Conservation (phyloP, 139 green algal genomes). For the Astrephomene gubernaculifera region DNA sequence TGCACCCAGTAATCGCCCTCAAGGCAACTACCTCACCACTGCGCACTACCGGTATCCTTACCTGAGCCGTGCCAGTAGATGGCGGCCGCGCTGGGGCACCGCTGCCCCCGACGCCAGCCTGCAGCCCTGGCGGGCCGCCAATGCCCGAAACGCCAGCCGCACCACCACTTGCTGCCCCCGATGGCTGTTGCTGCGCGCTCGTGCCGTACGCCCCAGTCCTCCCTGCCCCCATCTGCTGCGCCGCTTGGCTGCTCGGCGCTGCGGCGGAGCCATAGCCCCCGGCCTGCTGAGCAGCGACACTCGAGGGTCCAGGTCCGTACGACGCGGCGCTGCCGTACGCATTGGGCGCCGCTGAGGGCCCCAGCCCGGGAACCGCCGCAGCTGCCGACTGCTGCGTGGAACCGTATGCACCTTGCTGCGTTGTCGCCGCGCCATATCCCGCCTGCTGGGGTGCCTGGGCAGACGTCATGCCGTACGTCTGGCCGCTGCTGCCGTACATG, state of each 20-base stretch:
- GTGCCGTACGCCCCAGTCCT: neutral
- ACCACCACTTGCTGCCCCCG: neutral
- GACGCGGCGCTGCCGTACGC: neutral
- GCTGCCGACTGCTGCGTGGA: neutral
- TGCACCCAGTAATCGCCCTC: too few relatives aligned
- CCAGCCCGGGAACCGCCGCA: neutral
- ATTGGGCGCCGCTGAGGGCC: neutral
- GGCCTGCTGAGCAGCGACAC: neutral
- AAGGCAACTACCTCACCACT: too few relatives aligned
- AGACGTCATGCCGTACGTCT: neutral
- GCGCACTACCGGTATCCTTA: too few relatives aligned
- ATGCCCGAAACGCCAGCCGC: neutral
- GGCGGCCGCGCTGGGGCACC: too few relatives aligned
- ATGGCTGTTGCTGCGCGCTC: neutral
- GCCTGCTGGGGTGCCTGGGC: neutral
- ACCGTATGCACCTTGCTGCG: slow-evolving; percentile 16
- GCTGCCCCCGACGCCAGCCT: neutral
- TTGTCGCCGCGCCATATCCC: neutral
- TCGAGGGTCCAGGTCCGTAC: slow-evolving; percentile 8
- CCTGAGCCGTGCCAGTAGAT: too few relatives aligned
- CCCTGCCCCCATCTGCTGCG: neutral
- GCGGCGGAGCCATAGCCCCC: neutral
- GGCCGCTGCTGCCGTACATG: neutral
- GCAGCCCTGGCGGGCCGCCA: slow-evolving; percentile 4
- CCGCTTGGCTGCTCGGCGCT: neutral